These are phyloP conservation scores for Podospora fimiseda DNA, from an alignment of 495 filamentous ascomycete species.

Conservation along the genomic window DNA sequence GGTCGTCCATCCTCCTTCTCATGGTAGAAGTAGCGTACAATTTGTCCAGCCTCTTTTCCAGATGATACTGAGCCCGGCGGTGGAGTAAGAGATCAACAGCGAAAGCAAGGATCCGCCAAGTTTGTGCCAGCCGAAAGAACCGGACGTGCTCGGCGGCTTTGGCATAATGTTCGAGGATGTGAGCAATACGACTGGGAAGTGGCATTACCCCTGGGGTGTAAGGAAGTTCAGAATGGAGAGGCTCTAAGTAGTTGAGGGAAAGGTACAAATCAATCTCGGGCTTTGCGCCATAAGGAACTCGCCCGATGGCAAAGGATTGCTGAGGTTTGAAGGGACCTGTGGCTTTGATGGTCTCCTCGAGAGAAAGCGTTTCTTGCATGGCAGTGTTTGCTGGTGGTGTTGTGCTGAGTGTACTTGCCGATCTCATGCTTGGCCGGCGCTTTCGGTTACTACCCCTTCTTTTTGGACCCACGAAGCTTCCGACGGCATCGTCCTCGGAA, in stretches of 20 bases:
- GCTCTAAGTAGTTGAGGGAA: constrained; percentile 51
- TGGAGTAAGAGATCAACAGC: constrained; percentile 55
- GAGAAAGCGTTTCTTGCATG: constrained; percentile 46
- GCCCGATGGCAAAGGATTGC: constrained; percentile 58
- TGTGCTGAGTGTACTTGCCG: constrained; percentile 38
- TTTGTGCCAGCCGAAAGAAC: constrained; percentile 61
- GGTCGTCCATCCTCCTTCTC: constrained; percentile 25
- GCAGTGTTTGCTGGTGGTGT: constrained; percentile 54
- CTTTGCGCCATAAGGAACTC: constrained; percentile 50
- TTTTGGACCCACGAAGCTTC: constrained; percentile 51
- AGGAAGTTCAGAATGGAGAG: constrained; percentile 36
- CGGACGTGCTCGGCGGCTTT: constrained; percentile 52
- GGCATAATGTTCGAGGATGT: constrained; percentile 58
- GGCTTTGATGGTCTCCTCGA: constrained; percentile 57
- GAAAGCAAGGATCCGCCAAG: constrained; percentile 64
- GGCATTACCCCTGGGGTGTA: constrained; percentile 18
- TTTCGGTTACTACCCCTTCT: constrained; percentile 32
- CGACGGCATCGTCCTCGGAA: constrained; percentile 59
- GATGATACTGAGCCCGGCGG: constrained; percentile 52
- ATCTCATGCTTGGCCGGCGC: constrained; percentile 33
- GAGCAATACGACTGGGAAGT: constrained; percentile 38
- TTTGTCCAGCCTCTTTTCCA: constrained; percentile 34
- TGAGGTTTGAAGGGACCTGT: constrained; percentile 47
- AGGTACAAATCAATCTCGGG: constrained; percentile 53
- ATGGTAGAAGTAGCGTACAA: constrained; percentile 8